These are phyloP conservation scores for Leccinum imitatum DNA, from an alignment of 768 basidiomycete genomes.

Conservation along the genomic window DNA sequence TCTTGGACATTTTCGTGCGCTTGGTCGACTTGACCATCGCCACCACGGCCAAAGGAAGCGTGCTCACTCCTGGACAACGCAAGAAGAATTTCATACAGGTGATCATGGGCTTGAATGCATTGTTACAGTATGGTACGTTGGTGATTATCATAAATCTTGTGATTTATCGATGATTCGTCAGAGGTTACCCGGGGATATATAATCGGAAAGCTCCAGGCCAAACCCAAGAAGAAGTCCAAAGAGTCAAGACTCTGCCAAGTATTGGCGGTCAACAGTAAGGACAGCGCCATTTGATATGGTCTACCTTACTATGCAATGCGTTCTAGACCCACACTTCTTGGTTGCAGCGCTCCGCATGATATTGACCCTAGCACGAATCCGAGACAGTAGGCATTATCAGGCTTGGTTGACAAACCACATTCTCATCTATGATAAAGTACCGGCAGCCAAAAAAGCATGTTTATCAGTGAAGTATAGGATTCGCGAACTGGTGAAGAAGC, in stretches of 20 bases:
- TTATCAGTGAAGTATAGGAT: conserved; percentile 1
- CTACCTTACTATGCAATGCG: background rate
- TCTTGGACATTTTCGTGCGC: conserved; percentile 12
- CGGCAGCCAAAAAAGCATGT: no score
- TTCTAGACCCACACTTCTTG: conserved; percentile 10
- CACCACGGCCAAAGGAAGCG: background rate
- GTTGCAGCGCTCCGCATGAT: conserved; percentile 20
- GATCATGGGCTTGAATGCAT: conserved; percentile 20
- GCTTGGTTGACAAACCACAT: background rate
- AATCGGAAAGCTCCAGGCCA: background rate
- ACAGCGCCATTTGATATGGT: background rate
- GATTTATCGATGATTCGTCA: background rate
- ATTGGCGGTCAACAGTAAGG: conserved; percentile 15
- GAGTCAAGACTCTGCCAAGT: conserved; percentile 11
- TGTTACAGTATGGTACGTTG: conserved; percentile 20
- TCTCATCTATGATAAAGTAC: background rate
- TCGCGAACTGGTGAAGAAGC: conserved; percentile 8
- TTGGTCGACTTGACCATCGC: conserved; percentile 13
- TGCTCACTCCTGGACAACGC: background rate
- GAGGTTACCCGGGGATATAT: conserved; percentile 9
- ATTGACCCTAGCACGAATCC: conserved; percentile 15
- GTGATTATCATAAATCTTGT: background rate
- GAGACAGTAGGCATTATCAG: conserved; percentile 5
- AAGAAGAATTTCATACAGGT: conserved; percentile 15
- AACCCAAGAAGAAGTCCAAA: background rate